Base-by-base conservation (phyloP, 768 basidiomycete species). In the Leccinum incarnatum region DNA sequence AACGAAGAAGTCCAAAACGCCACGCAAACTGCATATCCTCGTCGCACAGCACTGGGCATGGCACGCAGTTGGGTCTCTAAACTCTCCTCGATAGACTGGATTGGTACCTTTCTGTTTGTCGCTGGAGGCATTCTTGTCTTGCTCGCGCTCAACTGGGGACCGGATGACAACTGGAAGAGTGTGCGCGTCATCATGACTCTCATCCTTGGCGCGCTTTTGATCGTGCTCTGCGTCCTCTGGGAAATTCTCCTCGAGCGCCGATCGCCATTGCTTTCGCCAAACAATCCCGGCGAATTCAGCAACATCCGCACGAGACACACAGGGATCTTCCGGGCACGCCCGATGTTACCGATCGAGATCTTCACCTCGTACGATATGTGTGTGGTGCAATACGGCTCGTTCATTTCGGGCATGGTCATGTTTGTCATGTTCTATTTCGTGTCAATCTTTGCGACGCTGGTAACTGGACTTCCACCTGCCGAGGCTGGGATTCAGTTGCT, bases 401-500 rank as follows among this genome's bases (percentile, higher is more conserved):
- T 80, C 55, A 72, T 78, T 11, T 70, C 69, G 1, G 81, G 81
- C 8, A 77, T 83, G 66, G 74, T 83, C 57, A 77, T 78, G 74
- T 69, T 81, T 57, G 80, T 80, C 52, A 77, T 78, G 74, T 81
- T 83, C 67, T 83, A 83, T 65, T 82, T 83, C 60, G 73, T 83
- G 46, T 74, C 81, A 0, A 79, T 82, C 53, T 83, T 83, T 68
- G 76, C 80, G 68, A 76, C 75, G 21, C 71, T 81, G 64, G 81
- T 79, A n/a, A 68, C 69, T 27, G 78, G 77, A 6, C 65, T 74
- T 30, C 69, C 75, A 12, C 66, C 80, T n/a, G 66, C 70, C 19
- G 66, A 73, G 47, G 72, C 79, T 21, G 82, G 81, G 34, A 69
- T 76, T 27, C 81, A 83, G 63, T 60, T 83, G n/a, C 64, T 83